Evolutionary conservation across 495 filamentous ascomycete species (phyloP), one percentile per base, ranked within the genome.

Genomic region (Penicillium goetzii): DNA sequence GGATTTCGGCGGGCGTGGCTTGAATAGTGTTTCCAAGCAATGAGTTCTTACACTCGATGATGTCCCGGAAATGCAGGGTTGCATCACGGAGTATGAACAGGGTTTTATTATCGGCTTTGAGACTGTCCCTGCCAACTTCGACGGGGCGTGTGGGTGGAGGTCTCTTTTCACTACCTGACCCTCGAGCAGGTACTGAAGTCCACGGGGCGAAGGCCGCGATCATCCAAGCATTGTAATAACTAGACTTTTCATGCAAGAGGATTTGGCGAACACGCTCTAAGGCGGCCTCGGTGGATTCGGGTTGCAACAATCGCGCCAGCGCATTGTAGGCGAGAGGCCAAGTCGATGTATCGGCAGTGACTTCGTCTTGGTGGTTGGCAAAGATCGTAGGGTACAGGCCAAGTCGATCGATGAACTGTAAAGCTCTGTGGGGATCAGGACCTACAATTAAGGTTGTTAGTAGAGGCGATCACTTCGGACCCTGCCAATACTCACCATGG

Each of bases 371-470:
- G 76, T 86, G 64, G 51, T 79, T 72, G 59, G 78, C 66, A 71
- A 97, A 98, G 58, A 97, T 89, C 0, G 88, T 88, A 40, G 86
- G 78, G 72, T 96, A 97, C 6, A 98, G 84, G 14, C 80, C 81
- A 17, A 97, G 84, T 15, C 82, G 72, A 74, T 96, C 83, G 43
- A 98, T 89, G 41, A 92, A 79, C n/a, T 83, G 74, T 36, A 99
- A 78, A 4, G 92, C 84, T 30, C 71, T 75, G 50, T 80, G 82
- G 49, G 95, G 92, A 68, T 91, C 82, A 32, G 88, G 87, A 4
- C 89, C 90, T 91, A 53, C 17, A 17, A 10, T 14, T 14, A 14
- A 52, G 0, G 50, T 52, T 47, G 33, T 62, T 25, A 61, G 58
- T 21, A 15, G 28, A 23, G 12, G 11, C 45, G 23, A 25, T 25